phyloP scores from a whole-genome alignment of 495 filamentous ascomycete genomes.

The Penicillium pulvis region DNA sequence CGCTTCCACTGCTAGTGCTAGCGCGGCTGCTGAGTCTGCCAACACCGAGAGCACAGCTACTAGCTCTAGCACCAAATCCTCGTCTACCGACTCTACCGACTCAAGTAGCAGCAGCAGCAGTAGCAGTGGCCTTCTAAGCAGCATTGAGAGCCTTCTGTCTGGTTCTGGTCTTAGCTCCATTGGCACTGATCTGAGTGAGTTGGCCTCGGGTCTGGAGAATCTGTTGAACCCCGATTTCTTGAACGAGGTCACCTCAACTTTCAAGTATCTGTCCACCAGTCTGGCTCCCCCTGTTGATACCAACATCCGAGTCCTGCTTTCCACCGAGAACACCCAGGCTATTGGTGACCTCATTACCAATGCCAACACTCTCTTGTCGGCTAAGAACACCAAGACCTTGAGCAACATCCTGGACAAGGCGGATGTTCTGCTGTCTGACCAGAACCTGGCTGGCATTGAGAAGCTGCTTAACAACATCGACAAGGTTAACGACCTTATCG shows the following conservation, averaged over 20 bases:
- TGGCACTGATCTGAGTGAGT: slow-evolving; percentile 11
- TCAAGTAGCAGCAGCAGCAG: slow-evolving; percentile 8
- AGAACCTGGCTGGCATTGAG: slow-evolving; percentile 42
- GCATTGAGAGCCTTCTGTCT: slow-evolving; percentile 4
- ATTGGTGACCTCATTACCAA: slow-evolving; percentile 32
- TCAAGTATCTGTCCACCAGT: slow-evolving; percentile 40
- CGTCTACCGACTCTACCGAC: slow-evolving; percentile 3
- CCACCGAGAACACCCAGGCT: slow-evolving; percentile 23
- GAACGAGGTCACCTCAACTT: slow-evolving; percentile 32
- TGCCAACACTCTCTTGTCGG: slow-evolving; percentile 31
- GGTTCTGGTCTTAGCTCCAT: slow-evolving; percentile 7
- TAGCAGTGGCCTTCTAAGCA: neutral
- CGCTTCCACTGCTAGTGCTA: neutral
- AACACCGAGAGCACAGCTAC: slow-evolving; percentile 6
- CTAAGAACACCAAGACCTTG: slow-evolving; percentile 40
- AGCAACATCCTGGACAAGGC: slow-evolving; percentile 31
- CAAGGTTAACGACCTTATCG: slow-evolving; percentile 39
- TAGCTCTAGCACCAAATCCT: slow-evolving; percentile 10
- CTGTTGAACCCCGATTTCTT: slow-evolving; percentile 29
- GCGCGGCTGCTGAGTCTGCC: neutral
- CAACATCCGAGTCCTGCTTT: slow-evolving; percentile 43
- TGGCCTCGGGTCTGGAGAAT: slow-evolving; percentile 21
- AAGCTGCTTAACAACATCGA: slow-evolving; percentile 42
- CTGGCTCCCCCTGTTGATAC: slow-evolving; percentile 41
- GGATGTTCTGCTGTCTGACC: slow-evolving; percentile 32